Conservation (phyloP, 345 rosid genomes). For the Syzygium oleosum region DNA sequence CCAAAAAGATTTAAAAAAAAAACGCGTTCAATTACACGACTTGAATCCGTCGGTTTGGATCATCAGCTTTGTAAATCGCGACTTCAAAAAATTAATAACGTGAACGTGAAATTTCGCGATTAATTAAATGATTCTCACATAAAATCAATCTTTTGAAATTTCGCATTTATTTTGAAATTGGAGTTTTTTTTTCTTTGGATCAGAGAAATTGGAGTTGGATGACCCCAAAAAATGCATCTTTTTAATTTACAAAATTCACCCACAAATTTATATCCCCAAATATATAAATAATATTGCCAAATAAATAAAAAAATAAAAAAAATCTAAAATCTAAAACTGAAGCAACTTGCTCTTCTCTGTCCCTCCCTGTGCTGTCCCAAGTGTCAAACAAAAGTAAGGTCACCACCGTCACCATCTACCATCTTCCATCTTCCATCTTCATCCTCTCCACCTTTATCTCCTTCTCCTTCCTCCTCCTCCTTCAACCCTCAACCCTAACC, state of each 20-base stretch:
- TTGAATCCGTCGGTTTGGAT: fast-evolving
- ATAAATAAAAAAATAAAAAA: not conserved
- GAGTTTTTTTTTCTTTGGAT: too few species aligned
- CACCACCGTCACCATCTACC: not conserved
- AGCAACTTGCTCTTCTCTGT: fast-evolving
- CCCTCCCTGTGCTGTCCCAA: not conserved
- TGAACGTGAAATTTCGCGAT: too few species aligned
- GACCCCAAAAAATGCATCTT: not conserved
- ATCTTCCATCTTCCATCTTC: not conserved
- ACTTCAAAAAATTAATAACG: not conserved
- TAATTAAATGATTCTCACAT: not conserved
- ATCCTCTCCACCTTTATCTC: not conserved
- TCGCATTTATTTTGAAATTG: not conserved
- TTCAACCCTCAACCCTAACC: not conserved
- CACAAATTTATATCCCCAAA: not conserved
- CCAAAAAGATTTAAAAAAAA: not conserved
- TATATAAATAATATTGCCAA: not conserved
- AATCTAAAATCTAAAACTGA: not conserved
- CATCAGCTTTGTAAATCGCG: fast-evolving
- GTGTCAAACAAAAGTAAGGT: not conserved
- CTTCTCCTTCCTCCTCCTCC: not conserved
- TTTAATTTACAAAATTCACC: not conserved
- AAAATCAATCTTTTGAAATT: not conserved
- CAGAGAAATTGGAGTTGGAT: not conserved
- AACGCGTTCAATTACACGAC: not conserved